Evolutionary conservation across 345 rosid genomes (phyloP).

Genomic region (Excoecaria cochinchinensis): DNA sequence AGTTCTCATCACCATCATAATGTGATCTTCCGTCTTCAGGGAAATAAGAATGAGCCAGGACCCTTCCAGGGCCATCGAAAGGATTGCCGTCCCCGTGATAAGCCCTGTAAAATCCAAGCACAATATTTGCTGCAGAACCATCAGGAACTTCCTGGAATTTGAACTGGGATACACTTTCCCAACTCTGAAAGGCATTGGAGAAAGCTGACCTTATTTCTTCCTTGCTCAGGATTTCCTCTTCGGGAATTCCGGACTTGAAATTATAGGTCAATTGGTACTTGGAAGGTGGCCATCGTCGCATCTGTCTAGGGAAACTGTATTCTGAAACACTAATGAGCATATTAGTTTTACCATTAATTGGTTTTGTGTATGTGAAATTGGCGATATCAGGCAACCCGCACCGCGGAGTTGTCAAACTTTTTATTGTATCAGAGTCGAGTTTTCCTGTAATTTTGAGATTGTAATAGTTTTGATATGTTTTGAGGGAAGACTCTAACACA

Average conservation of each 20-base stretch:
- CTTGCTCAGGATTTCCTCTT: not conserved
- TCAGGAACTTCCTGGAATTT: constrained; percentile 8
- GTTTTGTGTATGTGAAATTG: not conserved
- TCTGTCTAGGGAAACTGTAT: constrained; percentile 10
- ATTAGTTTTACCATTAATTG: not conserved
- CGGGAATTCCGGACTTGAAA: constrained; percentile 8
- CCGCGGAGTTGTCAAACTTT: constrained; percentile 24
- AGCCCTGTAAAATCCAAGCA: constrained; percentile 15
- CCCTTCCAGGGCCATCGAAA: constrained; percentile 24
- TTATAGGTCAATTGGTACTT: constrained; percentile 18
- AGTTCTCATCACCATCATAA: constrained; percentile 31
- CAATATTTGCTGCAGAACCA: constrained; percentile 3
- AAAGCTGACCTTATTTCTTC: constrained; percentile 17
- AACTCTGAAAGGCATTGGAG: constrained; percentile 25
- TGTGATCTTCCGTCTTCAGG: constrained; percentile 17
- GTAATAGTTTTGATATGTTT: constrained; percentile 18
- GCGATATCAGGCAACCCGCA: constrained; percentile 23
- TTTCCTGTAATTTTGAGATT: constrained; percentile 18
- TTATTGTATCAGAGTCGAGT: constrained; percentile 21
- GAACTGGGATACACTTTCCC: constrained; percentile 25
- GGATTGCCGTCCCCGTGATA: constrained; percentile 17
- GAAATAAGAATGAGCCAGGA: constrained; percentile 21
- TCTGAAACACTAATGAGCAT: not conserved
- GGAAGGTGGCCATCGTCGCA: constrained; percentile 14
- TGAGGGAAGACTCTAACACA: constrained; percentile 16